Evolutionary conservation across 345 rosid genomes (phyloP), one percentile per base, ranked within the genome.

Genomic region (Leavenworthia alabamica): DNA sequence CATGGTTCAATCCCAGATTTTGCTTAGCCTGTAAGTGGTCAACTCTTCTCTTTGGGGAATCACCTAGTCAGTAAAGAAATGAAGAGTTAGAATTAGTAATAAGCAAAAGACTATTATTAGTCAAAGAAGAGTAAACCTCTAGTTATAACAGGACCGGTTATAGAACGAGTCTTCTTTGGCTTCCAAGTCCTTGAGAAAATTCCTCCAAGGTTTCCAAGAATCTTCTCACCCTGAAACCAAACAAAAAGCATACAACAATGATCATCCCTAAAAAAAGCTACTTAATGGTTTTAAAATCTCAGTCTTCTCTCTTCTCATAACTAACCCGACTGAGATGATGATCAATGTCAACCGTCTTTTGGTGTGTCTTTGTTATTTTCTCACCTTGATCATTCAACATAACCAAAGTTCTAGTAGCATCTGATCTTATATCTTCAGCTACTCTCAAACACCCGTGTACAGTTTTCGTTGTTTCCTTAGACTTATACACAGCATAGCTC

Each of bases 201-300:
- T 39, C 96, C 89, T 36, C 99, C 97, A 10, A 93, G 96, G 71
- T 80, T 86, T 50, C 94, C 97, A 56, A 93, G 77, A 66, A 93
- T 78, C 82, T 85, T 93, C 79, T 93, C 99, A 22, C 97, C 97
- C 99, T 93, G 79, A 48, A 75, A 80, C 45, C 64, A 56, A 70
- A 62, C 56, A 44, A 13, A 45, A 39, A 31, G 22, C 44, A 51
- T 15, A 60, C 49, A 53, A 20, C 11, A 20, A 58, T 16, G 16
- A 57, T n/a, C 32, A 37, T 8, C 35, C 35, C 6, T 32, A 2
- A 19, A 13, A 3, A 42, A 6, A 26, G 14, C 32, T 11, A 17
- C 40, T 48, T 40, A 28, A 19, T 51, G 52, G 42, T 20, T 11
- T 47, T 3, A 46, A 56, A 41, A 48, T 8, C 62, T 16, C 14